These are phyloP conservation scores for Claviceps digitariae DNA, from an alignment of 2,329 filamentous ascomycete species.

Conservation along the genomic window DNA sequence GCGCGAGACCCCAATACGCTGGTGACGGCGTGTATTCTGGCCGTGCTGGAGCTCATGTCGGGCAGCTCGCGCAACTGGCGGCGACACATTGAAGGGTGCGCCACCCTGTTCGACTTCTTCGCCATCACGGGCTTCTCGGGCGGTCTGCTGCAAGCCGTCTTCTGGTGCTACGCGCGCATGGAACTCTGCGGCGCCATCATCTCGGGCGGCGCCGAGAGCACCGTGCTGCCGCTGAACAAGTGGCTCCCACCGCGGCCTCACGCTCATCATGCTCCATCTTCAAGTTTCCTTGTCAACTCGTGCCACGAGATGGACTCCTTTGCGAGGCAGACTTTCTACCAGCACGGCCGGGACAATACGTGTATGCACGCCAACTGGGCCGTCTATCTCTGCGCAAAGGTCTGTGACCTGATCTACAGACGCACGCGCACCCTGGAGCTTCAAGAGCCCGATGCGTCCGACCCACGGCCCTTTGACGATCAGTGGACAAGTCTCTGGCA, in stretches of 20 bases:
- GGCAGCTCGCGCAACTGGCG: conserved; percentile 36
- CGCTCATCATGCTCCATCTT: too few relatives aligned
- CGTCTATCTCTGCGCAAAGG: conserved; percentile 36
- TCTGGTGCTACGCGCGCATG: conserved; percentile 47
- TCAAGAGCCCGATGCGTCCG: conserved; percentile 25
- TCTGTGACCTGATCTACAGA: conserved; percentile 29
- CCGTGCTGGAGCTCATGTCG: conserved; percentile 34
- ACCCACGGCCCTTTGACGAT: conserved; percentile 21
- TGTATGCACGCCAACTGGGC: conserved; percentile 43
- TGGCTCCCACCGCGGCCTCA: conserved; percentile 25
- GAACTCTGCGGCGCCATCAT: conserved; percentile 42
- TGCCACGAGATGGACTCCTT: conserved; percentile 15
- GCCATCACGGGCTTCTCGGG: conserved; percentile 32
- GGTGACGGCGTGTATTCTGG: conserved; percentile 32
- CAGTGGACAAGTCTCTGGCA: conserved; percentile 32
- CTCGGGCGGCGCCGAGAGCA: conserved; percentile 32
- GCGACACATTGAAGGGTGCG: conserved; percentile 42
- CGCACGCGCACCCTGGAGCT: conserved; percentile 24
- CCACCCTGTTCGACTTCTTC: conserved; percentile 35
- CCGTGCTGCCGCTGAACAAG: conserved; percentile 33
- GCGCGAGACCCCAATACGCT: conserved; percentile 30
- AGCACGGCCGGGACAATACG: conserved; percentile 17
- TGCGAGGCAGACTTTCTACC: conserved; percentile 13
- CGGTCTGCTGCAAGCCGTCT: conserved; percentile 36
- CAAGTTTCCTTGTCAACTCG: too few relatives aligned